phyloP scores from a whole-genome alignment of 1,284 basidiomycete genomes.

The Cystobasidium pallidum region DNA sequence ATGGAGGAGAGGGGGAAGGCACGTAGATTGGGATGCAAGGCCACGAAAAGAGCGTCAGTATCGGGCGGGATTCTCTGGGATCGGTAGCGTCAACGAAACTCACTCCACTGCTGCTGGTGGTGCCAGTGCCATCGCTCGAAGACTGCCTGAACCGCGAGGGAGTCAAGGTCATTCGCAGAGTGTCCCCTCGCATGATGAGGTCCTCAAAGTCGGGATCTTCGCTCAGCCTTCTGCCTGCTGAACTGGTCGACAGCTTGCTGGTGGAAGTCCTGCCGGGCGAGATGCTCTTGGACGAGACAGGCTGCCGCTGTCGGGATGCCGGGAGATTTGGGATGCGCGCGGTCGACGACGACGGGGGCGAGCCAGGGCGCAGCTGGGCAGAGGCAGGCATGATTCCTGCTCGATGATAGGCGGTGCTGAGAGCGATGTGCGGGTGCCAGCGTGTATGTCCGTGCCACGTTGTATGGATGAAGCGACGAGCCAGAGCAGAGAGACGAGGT shows the following conservation, averaged over 20 bases:
- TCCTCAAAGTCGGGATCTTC: slow-evolving; percentile 34
- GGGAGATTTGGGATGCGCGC: slow-evolving; percentile 13
- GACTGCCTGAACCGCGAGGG: slow-evolving; percentile 28
- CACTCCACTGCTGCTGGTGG: background rate
- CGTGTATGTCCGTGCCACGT: background rate
- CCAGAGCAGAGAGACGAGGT: background rate
- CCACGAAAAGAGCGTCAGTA: background rate
- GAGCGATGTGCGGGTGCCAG: background rate
- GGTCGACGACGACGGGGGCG: background rate
- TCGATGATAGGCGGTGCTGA: background rate
- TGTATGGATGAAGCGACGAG: too few relatives aligned
- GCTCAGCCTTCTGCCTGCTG: background rate
- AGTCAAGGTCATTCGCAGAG: slow-evolving; percentile 28
- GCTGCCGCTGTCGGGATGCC: slow-evolving; percentile 4
- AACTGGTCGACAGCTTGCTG: background rate
- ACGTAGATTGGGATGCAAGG: background rate
- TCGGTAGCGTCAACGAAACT: background rate
- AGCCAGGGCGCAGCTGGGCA: background rate
- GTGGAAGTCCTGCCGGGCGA: background rate
- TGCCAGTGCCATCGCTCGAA: slow-evolving; percentile 1
- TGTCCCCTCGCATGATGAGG: slow-evolving; percentile 16
- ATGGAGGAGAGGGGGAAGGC: background rate
- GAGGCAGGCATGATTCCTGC: background rate
- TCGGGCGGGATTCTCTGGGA: background rate
- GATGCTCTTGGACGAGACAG: background rate